These are phyloP conservation scores for Spinellus fusiger DNA, from an alignment of 192 early-diverging fungal genomes.

Conservation along the genomic window DNA sequence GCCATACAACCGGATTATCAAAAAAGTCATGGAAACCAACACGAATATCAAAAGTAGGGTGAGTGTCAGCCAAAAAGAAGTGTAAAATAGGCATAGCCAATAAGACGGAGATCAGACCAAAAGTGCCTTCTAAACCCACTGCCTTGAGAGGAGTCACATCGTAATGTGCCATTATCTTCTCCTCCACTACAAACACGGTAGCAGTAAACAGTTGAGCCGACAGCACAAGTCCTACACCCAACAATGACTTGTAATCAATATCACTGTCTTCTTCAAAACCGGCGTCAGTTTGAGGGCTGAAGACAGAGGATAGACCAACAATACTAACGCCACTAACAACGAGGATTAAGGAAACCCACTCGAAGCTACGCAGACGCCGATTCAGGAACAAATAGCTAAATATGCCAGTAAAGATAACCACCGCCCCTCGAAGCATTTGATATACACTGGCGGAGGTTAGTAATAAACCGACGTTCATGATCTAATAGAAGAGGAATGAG, in stretches of 20 bases:
- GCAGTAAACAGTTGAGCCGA: conserved; percentile 92
- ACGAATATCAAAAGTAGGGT: conserved; percentile 77
- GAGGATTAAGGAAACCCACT: conserved; percentile 77
- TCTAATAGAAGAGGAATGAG: conserved; percentile 36
- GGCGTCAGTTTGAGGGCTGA: conserved; percentile 28
- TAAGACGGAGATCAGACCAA: conserved; percentile 73
- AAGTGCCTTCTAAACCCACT: conserved; percentile 89
- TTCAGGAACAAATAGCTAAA: conserved; percentile 84
- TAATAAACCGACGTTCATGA: conserved; percentile 98
- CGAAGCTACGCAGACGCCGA: conserved; percentile 66
- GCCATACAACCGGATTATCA: conserved; percentile 57
- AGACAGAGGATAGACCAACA: conserved; percentile 68
- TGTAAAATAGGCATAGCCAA: conserved; percentile 73
- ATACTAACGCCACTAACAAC: conserved; percentile 85
- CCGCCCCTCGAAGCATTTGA: conserved; percentile 94
- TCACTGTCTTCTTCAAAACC: conserved; percentile 26
- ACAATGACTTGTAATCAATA: conserved; percentile 45
- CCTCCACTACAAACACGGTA: conserved; percentile 93
- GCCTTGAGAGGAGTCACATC: conserved; percentile 79
- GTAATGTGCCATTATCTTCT: conserved; percentile 82
- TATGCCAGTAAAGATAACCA: conserved; percentile 92
- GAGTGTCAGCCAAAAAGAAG: conserved; percentile 52
- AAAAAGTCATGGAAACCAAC: conserved; percentile 69
- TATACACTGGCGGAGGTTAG: conserved; percentile 86
- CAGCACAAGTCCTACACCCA: conserved; percentile 83